Evolutionary conservation across 2,329 filamentous ascomycete genomes (phyloP), one percentile per base, ranked within the genome.

Genomic region (Diaporthe humulicola): DNA sequence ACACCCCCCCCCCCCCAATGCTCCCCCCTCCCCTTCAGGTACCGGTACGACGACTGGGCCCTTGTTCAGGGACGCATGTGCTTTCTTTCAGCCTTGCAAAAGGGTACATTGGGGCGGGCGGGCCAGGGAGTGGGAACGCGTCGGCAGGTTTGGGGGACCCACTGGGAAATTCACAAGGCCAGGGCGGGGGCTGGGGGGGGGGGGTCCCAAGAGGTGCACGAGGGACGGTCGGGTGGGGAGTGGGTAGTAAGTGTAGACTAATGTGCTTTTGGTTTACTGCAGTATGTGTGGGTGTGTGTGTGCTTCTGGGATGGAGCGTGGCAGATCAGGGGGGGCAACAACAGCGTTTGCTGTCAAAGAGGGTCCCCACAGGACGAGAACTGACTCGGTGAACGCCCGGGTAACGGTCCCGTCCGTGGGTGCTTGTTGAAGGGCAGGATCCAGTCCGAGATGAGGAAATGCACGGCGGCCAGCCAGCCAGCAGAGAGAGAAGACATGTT

Each of bases 1-100:
- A 15, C 4, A 48, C 60, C 60, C 60, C n/a, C n/a, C n/a, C n/a
- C n/a, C n/a, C n/a, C n/a, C n/a, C n/a, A n/a, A 66, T 66, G 60
- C 25, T 10, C 15, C 25, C 7, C 57, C 36, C 0, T 25, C 25
- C 28, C 40, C 40, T 4, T 50, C 42, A 67, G 64, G 64, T 67
- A 67, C 64, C 64, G 64, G 64, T 67, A 67, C 64, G 64, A 9
- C 12, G 25, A 38, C 64, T 7, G 45, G 33, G 17, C 28, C 12
- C 61, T 4, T 38, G 45, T 50, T 33, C 38, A 22, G 8, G n/a
- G 3, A 52, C 61, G 50, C 64, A 67, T 50, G 42, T 48, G 64
- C 45, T n/a, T 52, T 67, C n/a, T 52, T 67, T 67, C 64, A 67
- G 64, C 64, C 64, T 67, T 67, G 64, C 30, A 52, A 67, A 67